Evolutionary conservation across 2,329 filamentous ascomycete genomes (phyloP).

Genomic region (Talaromyces sp.): DNA sequence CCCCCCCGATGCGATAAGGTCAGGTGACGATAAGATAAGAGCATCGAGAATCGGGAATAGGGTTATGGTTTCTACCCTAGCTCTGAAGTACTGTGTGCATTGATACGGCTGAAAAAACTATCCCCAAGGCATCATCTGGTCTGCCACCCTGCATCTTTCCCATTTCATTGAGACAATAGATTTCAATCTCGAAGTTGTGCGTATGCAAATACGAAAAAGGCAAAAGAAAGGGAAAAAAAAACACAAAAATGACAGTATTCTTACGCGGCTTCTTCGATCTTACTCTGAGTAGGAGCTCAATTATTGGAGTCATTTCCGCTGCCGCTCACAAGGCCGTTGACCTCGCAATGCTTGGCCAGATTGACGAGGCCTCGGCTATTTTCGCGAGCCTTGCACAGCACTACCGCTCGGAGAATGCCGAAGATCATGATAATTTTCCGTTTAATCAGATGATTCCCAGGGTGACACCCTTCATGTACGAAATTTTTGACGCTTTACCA

Average conservation of each 20-base stretch:
- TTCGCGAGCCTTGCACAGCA: background rate
- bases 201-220: too few species aligned
- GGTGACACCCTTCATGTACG: conserved; percentile 1
- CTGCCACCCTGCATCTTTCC: too few species aligned
- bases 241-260: too few species aligned
- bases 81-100: too few species aligned
- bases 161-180: too few species aligned
- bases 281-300: background rate
- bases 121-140: too few species aligned
- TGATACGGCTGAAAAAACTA: too few species aligned
- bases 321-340: conserved; percentile 2
- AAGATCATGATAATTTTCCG: background rate
- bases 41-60: too few species aligned
- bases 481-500: background rate
- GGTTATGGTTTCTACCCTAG: too few species aligned
- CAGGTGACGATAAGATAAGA: conserved; percentile 9
- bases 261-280: too few species aligned
- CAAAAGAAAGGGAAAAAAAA: too few species aligned
- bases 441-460: background rate
- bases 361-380: conserved; percentile 8
- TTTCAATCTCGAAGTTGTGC: too few species aligned
- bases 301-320: background rate
- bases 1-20: background rate
- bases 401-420: background rate
- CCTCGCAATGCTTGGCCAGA: conserved; percentile 11